Evolutionary conservation across 345 rosid species (phyloP), one percentile per base, ranked within the genome.

Genomic region (Isatis tinctoria): DNA sequence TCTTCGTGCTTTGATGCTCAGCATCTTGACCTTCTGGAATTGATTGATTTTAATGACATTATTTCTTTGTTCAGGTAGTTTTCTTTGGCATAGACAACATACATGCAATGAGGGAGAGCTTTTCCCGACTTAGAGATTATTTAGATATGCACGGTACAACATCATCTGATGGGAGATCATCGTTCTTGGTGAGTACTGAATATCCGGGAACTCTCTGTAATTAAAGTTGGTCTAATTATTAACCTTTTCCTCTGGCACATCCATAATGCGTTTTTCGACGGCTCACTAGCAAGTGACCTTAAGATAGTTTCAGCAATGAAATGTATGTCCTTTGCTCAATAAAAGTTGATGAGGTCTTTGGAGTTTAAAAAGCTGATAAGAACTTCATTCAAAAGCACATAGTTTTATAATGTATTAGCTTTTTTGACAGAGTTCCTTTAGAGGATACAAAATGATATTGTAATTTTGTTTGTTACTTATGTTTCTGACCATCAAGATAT

Each of bases 71-170:
- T 71, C 86, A 95, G 99, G 82, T 95, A 63, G 98, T 95, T 54
- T 95, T 95, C 84, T 88, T 95, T 86, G 99, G 99, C 72, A 95
- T 95, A 74, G 98, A 92, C 83, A 95, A 92, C 78, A 92, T 95
- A 79, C 98, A 95, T 81, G 96, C 97, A 54, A 95, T 95, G 99
- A 87, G 99, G 80, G 99, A 95, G 64, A 92, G 98, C 85, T 89
- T 87, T 78, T 82, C 88, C 72, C 91, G 99, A 81, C 87, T 95
- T 81, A 82, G 98, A 82, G 98, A 92, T 69, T 95, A 95, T 78
- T 72, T 95, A 76, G 98, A 95, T 84, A 92, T 97, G 81, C 85
- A 95, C 70, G 99, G 99, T 65, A 80, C 91, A 8, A 76, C 98
- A 20, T 92, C 97, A 63, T 95, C 99, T 66, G 99, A 95, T 85